Evolutionary conservation across 257 asterid genomes (phyloP), one percentile per base, ranked within the genome.

Genomic region (Penstemon newberryi): DNA sequence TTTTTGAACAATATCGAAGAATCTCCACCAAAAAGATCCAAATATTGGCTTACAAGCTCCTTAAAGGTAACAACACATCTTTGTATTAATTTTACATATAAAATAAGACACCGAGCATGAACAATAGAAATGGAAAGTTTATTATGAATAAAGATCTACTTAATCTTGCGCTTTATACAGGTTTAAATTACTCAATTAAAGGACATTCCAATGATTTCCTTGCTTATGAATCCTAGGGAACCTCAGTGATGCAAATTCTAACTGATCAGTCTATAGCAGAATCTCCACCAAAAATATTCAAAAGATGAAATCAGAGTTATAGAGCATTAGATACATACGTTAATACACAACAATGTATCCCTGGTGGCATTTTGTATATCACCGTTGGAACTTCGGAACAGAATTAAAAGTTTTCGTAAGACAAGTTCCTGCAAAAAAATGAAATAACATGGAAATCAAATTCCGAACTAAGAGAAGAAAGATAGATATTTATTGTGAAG

Each of bases 301-400:
- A 15, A 15, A 15, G 18, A 15, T 8, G 33, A 63, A 40, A 36
- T 9, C 10, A 37, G 56, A 42, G 65, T 39, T 60, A 36, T 37
- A 70, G 73, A 67, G 77, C 54, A 42, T 72, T 55, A 7, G 67
- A 76, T 70, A 79, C 89, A 70, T 76, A 94, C 99, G 77, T 89
- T 67, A 61, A 94, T 79, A 45, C 80, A 83, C 78, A 89, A 82
- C 81, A 94, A 78, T 42, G 95, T 72, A 58, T 89, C 99, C 65
- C 83, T 87, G 67, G 90, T 68, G 43, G 91, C 85, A 70, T 82
- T 86, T 46, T 87, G 97, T 70, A 94, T 50, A 53, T 69, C 79
- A n/a, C 83, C 81, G 67, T 82, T 78, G 63, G 79, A 75, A 79
- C 80, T 85, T 67, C 95, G 86, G 61, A 76, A 86, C 65, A 94